phyloP scores from a whole-genome alignment of 495 filamentous ascomycete species.

The Annulohypoxylon stygium region DNA sequence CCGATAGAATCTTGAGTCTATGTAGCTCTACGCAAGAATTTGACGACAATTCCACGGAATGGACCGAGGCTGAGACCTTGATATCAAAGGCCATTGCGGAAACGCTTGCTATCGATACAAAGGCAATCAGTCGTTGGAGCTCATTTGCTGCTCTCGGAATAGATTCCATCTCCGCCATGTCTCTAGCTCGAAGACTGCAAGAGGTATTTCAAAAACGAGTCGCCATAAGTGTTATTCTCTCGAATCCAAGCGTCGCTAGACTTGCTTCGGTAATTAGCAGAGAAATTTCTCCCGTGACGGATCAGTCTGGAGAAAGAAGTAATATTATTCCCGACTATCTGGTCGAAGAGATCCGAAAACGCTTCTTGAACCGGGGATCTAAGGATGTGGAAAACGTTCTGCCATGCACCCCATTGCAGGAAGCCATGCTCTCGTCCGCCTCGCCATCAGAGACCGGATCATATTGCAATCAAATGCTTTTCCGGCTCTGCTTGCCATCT shows the following conservation, averaged over 20 bases:
- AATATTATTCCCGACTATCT: conserved; percentile 57
- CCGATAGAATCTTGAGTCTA: conserved; percentile 18
- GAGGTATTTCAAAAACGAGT: conserved; percentile 58
- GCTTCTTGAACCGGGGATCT: conserved; percentile 52
- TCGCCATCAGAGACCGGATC: conserved; percentile 41
- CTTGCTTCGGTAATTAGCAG: conserved; percentile 57
- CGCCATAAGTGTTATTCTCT: conserved; percentile 73
- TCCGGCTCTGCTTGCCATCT: conserved; percentile 48
- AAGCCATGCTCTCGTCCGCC: conserved; percentile 79
- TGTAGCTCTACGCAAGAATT: conserved; percentile 39
- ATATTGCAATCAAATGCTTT: conserved; percentile 62
- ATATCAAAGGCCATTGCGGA: conserved; percentile 60
- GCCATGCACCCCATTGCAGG: conserved; percentile 85
- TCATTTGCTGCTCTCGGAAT: conserved; percentile 70
- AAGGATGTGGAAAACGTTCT: conserved; percentile 66
- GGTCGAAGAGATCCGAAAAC: conserved; percentile 47
- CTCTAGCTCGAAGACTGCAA: conserved; percentile 67
- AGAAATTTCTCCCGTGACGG: no score
- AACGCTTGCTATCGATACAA: conserved; percentile 62
- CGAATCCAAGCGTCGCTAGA: conserved; percentile 68
- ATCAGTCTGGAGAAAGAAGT: not conserved
- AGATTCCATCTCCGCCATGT: conserved; percentile 85
- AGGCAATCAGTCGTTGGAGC: conserved; percentile 67
- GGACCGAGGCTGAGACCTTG: conserved; percentile 64
- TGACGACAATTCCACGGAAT: conserved; percentile 58